Base-by-base conservation (phyloP, 371 early-diverging fungal species). In the Mortierella sp. region DNA sequence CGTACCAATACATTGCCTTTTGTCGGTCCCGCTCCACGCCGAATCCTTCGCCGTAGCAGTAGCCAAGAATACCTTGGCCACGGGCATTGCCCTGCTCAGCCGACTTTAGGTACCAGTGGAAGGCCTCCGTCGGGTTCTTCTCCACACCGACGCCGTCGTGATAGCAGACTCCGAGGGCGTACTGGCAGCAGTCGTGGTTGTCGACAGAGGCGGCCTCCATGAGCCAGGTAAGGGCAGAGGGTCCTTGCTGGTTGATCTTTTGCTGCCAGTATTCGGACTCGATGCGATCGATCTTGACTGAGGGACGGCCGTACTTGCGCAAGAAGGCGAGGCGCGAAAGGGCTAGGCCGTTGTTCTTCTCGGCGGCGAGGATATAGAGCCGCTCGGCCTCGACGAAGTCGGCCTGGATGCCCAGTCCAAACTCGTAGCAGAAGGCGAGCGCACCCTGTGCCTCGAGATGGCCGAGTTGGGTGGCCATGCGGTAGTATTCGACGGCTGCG, bases 21-120 rank as follows among this genome's bases (percentile, higher is more conserved):
- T 76, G 81, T 45, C 92, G 89, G 74, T 93, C 88, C 73, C 91
- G 89, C 29, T 89, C 86, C 0, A 94, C 90, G 8, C 95, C 95
- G 70, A 92, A 88, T 22, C 95, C 96, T 80, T 95, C 93, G 9
- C 92, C 92, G 68, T 92, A 95, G 80, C 96, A 96, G 71, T 91
- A 94, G 4, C 94, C 96, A n/a, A 95, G 83, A 26, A 92, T 92
- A 24, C 92, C 92, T 68, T 91, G 88, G 5, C 92, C 95, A 16
- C 92, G 88, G 19, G 92, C 87, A 53, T 92, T 89, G 13, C 90
- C 92, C 61, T 89, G 88, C 14, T 87, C 90, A 2, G 86, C 86
- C 24, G 85, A 79, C 52, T 79, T 79, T 41, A 73, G 75, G 80
- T 94, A 93, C 83, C 87, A 88, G 45, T 76, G 73, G 19, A 93